phyloP scores from a whole-genome alignment of 169 alveolate species.

The Ichthyophthirius multifiliis region DNA sequence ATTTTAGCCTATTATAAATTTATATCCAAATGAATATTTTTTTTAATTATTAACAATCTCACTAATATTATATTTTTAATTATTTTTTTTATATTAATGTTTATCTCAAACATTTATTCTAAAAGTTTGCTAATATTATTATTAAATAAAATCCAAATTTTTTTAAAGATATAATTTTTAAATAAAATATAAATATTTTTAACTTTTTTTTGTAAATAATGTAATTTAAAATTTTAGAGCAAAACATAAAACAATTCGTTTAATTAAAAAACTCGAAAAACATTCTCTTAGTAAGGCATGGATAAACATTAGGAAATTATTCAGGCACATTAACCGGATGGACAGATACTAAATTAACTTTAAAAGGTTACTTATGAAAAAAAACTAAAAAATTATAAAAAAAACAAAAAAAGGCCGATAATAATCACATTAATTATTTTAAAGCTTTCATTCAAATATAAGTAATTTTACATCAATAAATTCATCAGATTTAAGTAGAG shows the following conservation, averaged over 20 bases:
- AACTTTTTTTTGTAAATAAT: not conserved
- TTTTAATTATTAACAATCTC: too few relatives aligned
- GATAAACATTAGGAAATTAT: slow-evolving; percentile 60
- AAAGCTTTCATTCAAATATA: slow-evolving; percentile 20
- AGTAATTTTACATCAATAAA: slow-evolving; percentile 19
- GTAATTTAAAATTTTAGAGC: not conserved
- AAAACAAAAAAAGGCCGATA: slow-evolving; percentile 43
- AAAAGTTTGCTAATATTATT: too few relatives aligned
- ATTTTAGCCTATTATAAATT: too few relatives aligned
- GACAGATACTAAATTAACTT: slow-evolving; percentile 61
- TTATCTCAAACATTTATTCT: too few relatives aligned
- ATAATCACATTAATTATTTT: slow-evolving; percentile 48
- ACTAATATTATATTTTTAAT: too few relatives aligned
- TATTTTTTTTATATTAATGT: too few relatives aligned
- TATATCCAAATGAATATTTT: too few relatives aligned
- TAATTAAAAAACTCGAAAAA: slow-evolving; percentile 13
- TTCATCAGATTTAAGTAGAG: slow-evolving; percentile 61
- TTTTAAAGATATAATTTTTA: too few relatives aligned
- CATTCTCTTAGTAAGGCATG: slow-evolving; percentile 52
- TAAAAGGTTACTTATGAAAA: slow-evolving; percentile 31
- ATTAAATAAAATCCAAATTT: too few relatives aligned
- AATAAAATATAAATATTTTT: not conserved
- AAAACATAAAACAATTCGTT: not conserved
- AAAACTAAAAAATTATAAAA: not conserved
- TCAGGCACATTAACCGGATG: slow-evolving; percentile 72